Percentiles rank a stretch among this genome's conserved stretches.
phyloP scores from a whole-genome alignment of 805 yeast species.

The Wickerhamiella dianesei region DNA sequence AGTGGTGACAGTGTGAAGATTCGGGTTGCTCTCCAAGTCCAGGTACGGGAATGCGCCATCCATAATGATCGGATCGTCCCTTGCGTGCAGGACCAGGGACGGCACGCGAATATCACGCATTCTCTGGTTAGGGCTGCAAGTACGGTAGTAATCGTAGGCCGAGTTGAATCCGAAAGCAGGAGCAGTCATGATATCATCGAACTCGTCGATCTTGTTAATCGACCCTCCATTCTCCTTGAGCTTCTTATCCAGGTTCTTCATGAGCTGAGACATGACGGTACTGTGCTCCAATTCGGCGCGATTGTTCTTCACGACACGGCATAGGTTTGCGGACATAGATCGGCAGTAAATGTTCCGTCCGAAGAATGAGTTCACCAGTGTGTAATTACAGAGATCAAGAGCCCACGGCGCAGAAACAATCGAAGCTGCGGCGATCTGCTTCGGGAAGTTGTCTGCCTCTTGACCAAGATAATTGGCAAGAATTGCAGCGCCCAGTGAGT shows the following conservation, averaged over 20 bases:
- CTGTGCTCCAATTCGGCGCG: conserved; percentile 26
- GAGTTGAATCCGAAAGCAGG: conserved; percentile 51
- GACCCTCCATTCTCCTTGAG: conserved; percentile 4
- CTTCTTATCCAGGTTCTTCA: conserved; percentile 2
- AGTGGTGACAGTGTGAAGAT: conserved; percentile 42
- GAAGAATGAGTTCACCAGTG: conserved; percentile 30
- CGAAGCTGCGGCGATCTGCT: conserved; percentile 39
- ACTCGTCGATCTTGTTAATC: conserved; percentile 34
- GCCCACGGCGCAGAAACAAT: conserved; percentile 68
- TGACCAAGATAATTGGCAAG: conserved; percentile 62
- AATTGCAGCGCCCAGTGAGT: conserved; percentile 66
- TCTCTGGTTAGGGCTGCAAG: conserved; percentile 44
- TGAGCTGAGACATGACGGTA: conserved; percentile 23
- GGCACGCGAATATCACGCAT: conserved; percentile 47
- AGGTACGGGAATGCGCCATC: conserved; percentile 36
- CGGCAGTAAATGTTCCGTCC: conserved; percentile 38
- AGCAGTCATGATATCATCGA: conserved; percentile 55
- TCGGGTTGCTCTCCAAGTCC: conserved; percentile 46
- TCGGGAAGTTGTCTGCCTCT: conserved; percentile 28
- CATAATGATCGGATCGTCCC: conserved; percentile 66
- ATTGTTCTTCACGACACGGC: conserved; percentile 33
- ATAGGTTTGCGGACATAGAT: conserved; percentile 36
- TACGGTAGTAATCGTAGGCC: conserved; percentile 51
- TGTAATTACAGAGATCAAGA: conserved; percentile 35
- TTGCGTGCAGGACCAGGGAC: conserved; percentile 43